Percentiles rank a stretch among this genome's conserved stretches.
Conservation (phyloP, 306 rosid species). For the Cucumis hystrix region DNA sequence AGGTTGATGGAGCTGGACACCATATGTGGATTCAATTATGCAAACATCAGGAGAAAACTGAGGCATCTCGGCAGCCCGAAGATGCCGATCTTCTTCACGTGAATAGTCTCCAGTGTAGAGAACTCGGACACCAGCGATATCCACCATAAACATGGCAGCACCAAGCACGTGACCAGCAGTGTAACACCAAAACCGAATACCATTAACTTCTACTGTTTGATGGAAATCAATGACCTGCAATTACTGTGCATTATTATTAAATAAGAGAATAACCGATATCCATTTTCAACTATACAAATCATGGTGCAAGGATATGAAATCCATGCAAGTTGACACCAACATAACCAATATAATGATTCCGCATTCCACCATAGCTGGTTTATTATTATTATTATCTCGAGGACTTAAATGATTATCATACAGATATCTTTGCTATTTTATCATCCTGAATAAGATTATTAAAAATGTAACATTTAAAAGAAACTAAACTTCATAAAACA, state of each 20-base stretch:
- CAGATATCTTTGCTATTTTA: background rate
- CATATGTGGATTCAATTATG: constrained; percentile 88
- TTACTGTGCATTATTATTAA: constrained; percentile 15
- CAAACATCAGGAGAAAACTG: constrained; percentile 90
- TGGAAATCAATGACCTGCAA: constrained; percentile 93
- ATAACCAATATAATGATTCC: background rate
- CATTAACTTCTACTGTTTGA: constrained; percentile 84
- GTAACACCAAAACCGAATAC: constrained; percentile 95
- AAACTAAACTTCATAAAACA: background rate
- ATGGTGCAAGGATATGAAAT: background rate
- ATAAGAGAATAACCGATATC: background rate
- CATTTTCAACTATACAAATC: background rate
- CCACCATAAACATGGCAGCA: constrained; percentile 99
- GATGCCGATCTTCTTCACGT: constrained; percentile 95
- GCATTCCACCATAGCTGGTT: background rate
- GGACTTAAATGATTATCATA: background rate
- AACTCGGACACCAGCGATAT: constrained; percentile 84
- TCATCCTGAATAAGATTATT: background rate
- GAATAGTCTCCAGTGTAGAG: constrained; percentile 97
- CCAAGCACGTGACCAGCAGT: constrained; percentile 98
- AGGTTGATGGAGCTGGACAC: constrained; percentile 96
- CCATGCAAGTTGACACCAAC: background rate
- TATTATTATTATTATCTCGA: background rate
- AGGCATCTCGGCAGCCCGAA: constrained; percentile 93
- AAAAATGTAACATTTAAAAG: background rate